Percentiles rank a stretch among this genome's conserved stretches.
Evolutionary conservation across 1,139 yeast genomes (phyloP).

Genomic region (Cylindricascospora bacillispora): DNA sequence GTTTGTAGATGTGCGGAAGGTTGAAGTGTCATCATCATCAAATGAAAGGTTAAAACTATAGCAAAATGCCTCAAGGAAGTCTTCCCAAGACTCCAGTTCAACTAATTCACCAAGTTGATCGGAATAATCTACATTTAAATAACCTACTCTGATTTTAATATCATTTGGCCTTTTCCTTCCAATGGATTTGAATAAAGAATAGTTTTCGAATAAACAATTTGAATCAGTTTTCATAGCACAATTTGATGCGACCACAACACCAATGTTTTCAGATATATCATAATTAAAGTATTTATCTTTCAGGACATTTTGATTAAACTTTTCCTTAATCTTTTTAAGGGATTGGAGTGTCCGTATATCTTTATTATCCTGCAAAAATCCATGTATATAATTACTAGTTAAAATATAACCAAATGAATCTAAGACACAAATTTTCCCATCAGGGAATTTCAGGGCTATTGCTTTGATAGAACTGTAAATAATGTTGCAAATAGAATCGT

Average conservation of each 20-base stretch:
- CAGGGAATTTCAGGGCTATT: slow-evolving; percentile 10
- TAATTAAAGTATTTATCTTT: slow-evolving; percentile 7
- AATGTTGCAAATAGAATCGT: slow-evolving; percentile 6
- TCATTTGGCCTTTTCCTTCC: slow-evolving; percentile 18
- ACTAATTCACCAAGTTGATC: slow-evolving; percentile 20
- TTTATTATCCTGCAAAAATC: not conserved
- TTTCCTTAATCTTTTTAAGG: too few relatives aligned
- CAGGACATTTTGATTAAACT: slow-evolving; percentile 11
- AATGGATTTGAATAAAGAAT: slow-evolving; percentile 8
- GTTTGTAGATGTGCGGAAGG: too few relatives aligned
- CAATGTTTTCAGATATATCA: slow-evolving; percentile 6
- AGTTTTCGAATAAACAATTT: slow-evolving; percentile 17
- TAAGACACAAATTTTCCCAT: slow-evolving; percentile 12
- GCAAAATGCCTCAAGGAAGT: slow-evolving; percentile 21
- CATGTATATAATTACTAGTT: not conserved
- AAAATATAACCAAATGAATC: slow-evolving; percentile 9
- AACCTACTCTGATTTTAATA: slow-evolving; percentile 24
- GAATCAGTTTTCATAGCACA: slow-evolving; percentile 14
- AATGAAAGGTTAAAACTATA: slow-evolving; percentile 20
- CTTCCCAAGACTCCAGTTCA: slow-evolving; percentile 21
- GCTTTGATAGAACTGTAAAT: slow-evolving; percentile 19
- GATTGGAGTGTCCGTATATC: too few relatives aligned
- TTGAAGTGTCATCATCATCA: slow-evolving; percentile 24
- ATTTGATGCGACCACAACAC: slow-evolving; percentile 21
- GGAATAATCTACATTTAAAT: slow-evolving; percentile 21